Conservation (phyloP, 805 yeast species). For the Kodamaea neixiangensis region DNA sequence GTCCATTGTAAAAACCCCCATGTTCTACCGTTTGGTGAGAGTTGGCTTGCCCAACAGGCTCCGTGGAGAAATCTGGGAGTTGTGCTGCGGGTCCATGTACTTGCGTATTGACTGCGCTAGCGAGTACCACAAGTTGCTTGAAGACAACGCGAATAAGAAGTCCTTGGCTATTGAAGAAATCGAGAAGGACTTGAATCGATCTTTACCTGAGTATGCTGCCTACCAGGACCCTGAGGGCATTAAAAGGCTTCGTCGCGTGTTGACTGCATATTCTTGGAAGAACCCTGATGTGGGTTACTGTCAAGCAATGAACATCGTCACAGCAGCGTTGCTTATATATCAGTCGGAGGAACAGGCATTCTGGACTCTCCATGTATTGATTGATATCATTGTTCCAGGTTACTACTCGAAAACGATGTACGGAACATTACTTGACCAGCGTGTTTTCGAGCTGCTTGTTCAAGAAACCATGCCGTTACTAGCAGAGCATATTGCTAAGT, state of each 20-base stretch:
- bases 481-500: conserved; percentile 74
- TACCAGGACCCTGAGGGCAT: conserved; percentile 89
- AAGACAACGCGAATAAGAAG: conserved; percentile 58
- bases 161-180: conserved; percentile 94
- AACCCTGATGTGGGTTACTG: conserved; percentile 97
- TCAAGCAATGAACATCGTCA: conserved; percentile 96
- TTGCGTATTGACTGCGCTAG: conserved; percentile 61
- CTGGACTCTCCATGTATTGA: conserved; percentile 81
- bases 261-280: conserved; percentile 95
- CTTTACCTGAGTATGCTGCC: conserved; percentile 94
- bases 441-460: conserved; percentile 87
- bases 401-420: conserved; percentile 97
- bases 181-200: conserved; percentile 91
- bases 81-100: conserved; percentile 83
- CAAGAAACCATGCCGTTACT: conserved; percentile 86
- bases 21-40: conserved; percentile 78
- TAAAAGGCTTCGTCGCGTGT: conserved; percentile 76
- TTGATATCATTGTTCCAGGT: conserved; percentile 89
- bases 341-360: conserved; percentile 98
- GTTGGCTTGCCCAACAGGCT: conserved; percentile 94
- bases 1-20: conserved; percentile 69
- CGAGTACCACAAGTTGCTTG: conserved; percentile 59
- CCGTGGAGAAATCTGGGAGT: conserved; percentile 96
- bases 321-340: conserved; percentile 73
- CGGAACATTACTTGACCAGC: conserved; percentile 92